Conservation (phyloP, 176 grass and related monocot genomes). For the Leersia perrieri region DNA sequence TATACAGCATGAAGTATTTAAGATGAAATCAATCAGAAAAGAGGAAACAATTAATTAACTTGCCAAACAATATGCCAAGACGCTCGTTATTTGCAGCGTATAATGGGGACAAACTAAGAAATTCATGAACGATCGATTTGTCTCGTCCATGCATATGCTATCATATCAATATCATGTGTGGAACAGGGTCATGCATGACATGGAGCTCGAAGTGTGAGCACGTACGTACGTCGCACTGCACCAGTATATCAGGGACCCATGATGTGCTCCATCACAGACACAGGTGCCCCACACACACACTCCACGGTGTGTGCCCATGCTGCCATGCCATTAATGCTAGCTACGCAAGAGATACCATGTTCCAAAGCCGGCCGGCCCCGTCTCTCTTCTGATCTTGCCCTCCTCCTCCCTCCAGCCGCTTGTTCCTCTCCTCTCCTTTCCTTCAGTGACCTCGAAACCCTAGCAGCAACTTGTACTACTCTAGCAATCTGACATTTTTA, state of each 20-base stretch:
- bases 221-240: not conserved
- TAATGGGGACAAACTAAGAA: not conserved
- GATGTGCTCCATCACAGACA: constrained; percentile 35
- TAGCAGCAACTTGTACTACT: not conserved
- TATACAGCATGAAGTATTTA: not conserved
- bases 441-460: not conserved
- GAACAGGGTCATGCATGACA: not conserved
- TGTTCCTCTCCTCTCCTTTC: not conserved
- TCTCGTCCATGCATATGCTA: not conserved
- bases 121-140: not conserved
- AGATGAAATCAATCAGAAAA: not conserved
- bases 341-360: not conserved
- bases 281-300: not conserved
- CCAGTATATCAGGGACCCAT: not conserved
- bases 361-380: not conserved
- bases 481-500: not conserved
- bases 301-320: not conserved
- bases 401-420: no score
- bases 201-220: not conserved
- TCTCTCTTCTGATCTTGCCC: no score
- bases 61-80: not conserved
- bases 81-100: not conserved
- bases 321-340: constrained; percentile 10
- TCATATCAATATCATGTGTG: not conserved
- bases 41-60: not conserved